These are phyloP conservation scores for Claviceps cyperi DNA, from an alignment of 2,329 filamentous ascomycete species.

Conservation along the genomic window DNA sequence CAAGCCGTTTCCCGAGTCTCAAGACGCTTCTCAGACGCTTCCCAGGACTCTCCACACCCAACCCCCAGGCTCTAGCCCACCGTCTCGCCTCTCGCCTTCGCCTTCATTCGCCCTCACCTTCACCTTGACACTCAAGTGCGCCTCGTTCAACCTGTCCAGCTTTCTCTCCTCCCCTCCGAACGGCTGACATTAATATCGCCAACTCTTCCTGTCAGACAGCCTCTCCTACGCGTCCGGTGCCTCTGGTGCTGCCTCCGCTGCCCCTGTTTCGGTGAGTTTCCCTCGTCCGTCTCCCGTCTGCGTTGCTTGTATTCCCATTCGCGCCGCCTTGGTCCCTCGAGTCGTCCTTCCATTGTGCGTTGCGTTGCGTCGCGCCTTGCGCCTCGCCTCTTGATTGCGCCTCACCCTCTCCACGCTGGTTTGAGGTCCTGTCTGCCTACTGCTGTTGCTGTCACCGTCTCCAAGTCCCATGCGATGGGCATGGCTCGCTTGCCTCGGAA, in stretches of 20 bases:
- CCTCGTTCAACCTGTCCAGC: constrained; percentile 1
- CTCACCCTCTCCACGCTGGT: not conserved
- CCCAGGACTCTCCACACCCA: not conserved
- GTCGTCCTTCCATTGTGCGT: constrained; percentile 4
- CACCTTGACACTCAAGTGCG: constrained; percentile 2
- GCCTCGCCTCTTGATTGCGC: not conserved
- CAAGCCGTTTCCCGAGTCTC: not conserved
- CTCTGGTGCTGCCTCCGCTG: not conserved
- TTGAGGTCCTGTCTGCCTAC: constrained; percentile 1
- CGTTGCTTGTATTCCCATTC: constrained; percentile 3
- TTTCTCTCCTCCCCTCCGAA: constrained; percentile 1
- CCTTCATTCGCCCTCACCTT: not conserved
- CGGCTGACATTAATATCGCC: not conserved
- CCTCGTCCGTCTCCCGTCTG: not conserved
- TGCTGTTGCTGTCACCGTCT: constrained; percentile 2
- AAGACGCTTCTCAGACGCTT: not conserved
- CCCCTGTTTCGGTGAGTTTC: constrained; percentile 2
- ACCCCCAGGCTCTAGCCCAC: not conserved
- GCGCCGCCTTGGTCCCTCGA: constrained; percentile 1
- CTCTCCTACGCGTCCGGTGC: not conserved
- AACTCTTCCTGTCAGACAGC: not conserved
- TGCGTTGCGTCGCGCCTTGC: not conserved
- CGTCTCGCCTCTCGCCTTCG: not conserved
- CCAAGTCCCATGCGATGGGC: constrained; percentile 1
- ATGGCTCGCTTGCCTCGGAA: constrained; percentile 2